Base-by-base conservation (phyloP, 257 asterid species). In the Buddleja alternifolia region DNA sequence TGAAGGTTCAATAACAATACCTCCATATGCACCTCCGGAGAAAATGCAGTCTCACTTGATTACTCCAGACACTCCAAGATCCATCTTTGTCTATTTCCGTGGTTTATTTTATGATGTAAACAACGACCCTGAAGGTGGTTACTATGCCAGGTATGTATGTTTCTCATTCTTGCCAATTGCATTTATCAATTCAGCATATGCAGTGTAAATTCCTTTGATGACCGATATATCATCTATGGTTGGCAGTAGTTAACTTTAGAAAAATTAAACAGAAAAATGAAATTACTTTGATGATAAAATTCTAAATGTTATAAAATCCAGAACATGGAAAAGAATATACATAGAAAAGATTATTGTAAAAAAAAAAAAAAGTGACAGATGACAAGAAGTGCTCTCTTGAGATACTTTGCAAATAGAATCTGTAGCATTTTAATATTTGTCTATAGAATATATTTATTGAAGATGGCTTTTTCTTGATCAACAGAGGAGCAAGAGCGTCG, bases 21-120 rank as follows among this genome's bases (percentile, higher is more conserved):
- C 97, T 62, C 97, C 97, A 41, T 90, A 86, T 74, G 97, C 96
- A 10, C 94, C 97, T 40, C 94, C 96, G 7, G 89, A 86, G 85
- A 90, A 90, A 76, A 88, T 90, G 88, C 85, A 88, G 68, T 73
- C 97, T 15, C 96, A 85, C 75, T 80, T 88, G 77, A 90, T 88
- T 77, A 90, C 92, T 62, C 92, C 94, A 1, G 86, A 73, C 66
- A 90, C 85, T 42, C 96, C 97, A 60, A 80, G 96, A 32, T 84
- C 97, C 74, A 90, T 90, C 70, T 90, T 90, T 58, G 96, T 88
- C 62, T 88, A 88, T 62, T 90, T 90, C 66, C 88, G 96, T 47
- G 97, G 97, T 66, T 66, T 88, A 83, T 88, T 90, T 74, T 88
- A 88, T 51, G 97, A 88, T 51, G 85, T 85, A 4, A 80, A 83